Evolutionary conservation across 2,329 filamentous ascomycete species (phyloP), one percentile per base, ranked within the genome.

Genomic region (Cercospora brassicicola): DNA sequence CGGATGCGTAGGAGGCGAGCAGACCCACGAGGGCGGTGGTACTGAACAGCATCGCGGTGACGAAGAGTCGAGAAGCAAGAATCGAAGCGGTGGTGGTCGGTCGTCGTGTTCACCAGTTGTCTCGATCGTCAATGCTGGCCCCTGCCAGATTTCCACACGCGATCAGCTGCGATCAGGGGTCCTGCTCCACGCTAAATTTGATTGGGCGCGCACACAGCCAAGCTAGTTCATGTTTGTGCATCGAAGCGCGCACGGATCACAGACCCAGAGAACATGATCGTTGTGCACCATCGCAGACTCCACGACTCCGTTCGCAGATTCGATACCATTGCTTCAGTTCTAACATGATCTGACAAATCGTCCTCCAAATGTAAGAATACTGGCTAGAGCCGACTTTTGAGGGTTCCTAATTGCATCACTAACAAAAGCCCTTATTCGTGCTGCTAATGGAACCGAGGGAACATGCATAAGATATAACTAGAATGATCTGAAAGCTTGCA

Each of bases 1-100:
- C 93, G 64, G 91, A 89, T 63, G 90, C 91, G 69, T 91, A 84
- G 68, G 90, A 89, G 66, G 89, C 82, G 79, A 96, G 78, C 64
- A 95, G 86, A 83, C 90, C 88, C 74, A 87, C 59, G 11, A 79
- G 71, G 69, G 71, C 70, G 55, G 76, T 67, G n/a, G 78, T 64
- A 28, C 73, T 51, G 57, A 65, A 30, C 56, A 65, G 15, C 64
- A 65, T 65, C 18, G 30, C 56, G 64, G 56, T 11, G 64, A 30
- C 13, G 26, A 26, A 31, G 39, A 59, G 4, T 31, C 31, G 28
- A 36, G 28, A 11, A 36, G n/a, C 13, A 59, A 59, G 30, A 36
- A 59, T 28, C 11, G 55, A 36, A 59, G 55, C 13, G 55, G 55
- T 31, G 31, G n/a, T 31, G 30, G n/a, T 18, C 31, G 28, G 28